phyloP scores from a whole-genome alignment of 2,329 filamentous ascomycete species.

The Talaromyces amestolkiae region DNA sequence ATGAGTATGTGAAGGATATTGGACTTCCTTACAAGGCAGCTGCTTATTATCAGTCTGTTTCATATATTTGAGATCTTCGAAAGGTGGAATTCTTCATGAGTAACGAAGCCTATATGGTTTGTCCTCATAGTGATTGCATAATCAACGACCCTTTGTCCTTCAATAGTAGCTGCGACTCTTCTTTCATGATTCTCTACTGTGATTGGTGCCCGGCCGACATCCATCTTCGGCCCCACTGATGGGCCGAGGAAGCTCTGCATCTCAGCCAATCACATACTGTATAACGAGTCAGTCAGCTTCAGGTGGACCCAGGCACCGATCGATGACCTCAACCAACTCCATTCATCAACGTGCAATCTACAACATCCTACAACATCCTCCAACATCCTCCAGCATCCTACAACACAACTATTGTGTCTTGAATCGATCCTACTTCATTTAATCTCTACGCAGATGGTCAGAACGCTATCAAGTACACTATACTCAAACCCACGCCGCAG shows the following conservation, averaged over 20 bases:
- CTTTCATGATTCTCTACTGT: not conserved
- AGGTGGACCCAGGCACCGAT: not conserved
- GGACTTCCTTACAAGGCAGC: not conserved
- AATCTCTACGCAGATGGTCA: not conserved
- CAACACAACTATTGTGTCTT: not conserved
- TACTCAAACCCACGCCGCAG: not conserved
- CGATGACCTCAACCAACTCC: not conserved
- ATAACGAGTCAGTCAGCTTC: not conserved
- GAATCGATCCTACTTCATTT: not conserved
- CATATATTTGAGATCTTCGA: not conserved
- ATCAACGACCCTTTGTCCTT: not conserved
- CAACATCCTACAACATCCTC: not conserved
- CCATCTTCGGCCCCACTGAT: not conserved
- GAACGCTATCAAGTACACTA: not conserved
- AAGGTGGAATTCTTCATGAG: not conserved
- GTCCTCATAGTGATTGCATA: not conserved
- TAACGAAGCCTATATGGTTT: not conserved
- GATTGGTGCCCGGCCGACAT: constrained; percentile 4
- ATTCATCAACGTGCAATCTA: not conserved
- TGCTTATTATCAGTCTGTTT: not conserved
- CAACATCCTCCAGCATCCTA: not conserved
- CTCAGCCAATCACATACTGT: not conserved
- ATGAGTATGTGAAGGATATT: not conserved
- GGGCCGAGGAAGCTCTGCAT: not conserved
- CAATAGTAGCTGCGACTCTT: not conserved